Base-by-base conservation (phyloP, 352 stramenopile genomes). In the Globisporangium heterothallicum region DNA sequence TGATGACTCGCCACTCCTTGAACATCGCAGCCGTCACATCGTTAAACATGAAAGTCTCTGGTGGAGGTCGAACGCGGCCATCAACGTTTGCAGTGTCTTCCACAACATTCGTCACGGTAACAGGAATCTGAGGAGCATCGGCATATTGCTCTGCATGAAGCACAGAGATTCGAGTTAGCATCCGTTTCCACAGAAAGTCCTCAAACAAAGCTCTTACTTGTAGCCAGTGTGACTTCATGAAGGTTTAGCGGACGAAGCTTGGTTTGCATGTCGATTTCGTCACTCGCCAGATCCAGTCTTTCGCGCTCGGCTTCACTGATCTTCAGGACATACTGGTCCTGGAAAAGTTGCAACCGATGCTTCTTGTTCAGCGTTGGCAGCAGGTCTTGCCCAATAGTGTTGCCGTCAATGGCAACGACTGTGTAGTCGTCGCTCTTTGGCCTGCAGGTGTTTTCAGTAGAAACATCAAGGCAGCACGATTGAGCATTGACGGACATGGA, bases 41-140 rank as follows among this genome's bases (percentile, higher is more conserved):
- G 65, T 94, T 94, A 53, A 92, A 94, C 84, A 94, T 94, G 63
- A 94, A 94, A 29, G 84, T 94, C 54, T 92, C 80, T 1, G 84
- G 84, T 26, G 79, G 81, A 10, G 84, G 84, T 19, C 84, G 84
- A 12, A 71, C 64, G 27, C 82, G 78, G 29, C 71, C 82, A 49
- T 91, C 74, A 43, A 88, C 46, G 49, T 79, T 86, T 16, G 69
- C 61, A 6, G 74, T 72, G 48, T 92, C 75, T 25, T 92, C 80
- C 36, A 88, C 75, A 0, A 75, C 59, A 9, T 77, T 82, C 1
- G 79, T 76, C 45, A 85, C 78, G 1, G 72, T 78, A 19, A 84
- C 74, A 7, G 73, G 70, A 9, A 91, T 74, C 56, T 94, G 80
- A 19, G 83, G 83, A 6, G 80, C 79, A 62, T 94, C 83, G 9